Evolutionary conservation across 352 stramenopile species (phyloP).

Genomic region (Globisporangium radiosum): DNA sequence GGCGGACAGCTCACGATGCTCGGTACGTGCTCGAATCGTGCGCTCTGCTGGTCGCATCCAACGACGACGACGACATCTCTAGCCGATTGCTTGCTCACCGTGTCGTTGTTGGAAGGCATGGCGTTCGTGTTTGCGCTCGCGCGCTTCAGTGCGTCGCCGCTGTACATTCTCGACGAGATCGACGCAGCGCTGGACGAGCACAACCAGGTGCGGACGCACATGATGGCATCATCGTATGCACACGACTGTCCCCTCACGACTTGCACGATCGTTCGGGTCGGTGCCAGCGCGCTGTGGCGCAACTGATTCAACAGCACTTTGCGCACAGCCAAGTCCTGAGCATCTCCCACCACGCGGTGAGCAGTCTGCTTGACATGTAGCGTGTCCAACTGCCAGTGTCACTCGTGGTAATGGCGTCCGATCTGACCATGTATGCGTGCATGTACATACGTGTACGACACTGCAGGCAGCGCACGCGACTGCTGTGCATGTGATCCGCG

Average conservation of each 20-base stretch:
- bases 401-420: too few relatives aligned
- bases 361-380: neutral
- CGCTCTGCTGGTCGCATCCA: too few relatives aligned
- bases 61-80: too few relatives aligned
- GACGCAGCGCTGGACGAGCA: constrained; percentile 35
- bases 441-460: neutral
- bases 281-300: constrained; percentile 19
- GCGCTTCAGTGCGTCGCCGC: constrained; percentile 25
- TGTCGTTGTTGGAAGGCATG: constrained; percentile 18
- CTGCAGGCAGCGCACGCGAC: neutral
- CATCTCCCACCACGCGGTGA: constrained; percentile 35
- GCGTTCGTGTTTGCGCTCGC: constrained; percentile 35
- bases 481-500: constrained; percentile 23
- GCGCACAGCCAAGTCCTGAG: constrained; percentile 31
- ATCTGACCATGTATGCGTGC: neutral
- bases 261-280: neutral
- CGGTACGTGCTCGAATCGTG: constrained; percentile 10
- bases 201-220: constrained; percentile 22
- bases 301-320: constrained; percentile 24
- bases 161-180: constrained; percentile 39
- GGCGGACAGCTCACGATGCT: constrained; percentile 37
- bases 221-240: neutral
- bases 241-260: neutral
- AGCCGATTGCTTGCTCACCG: neutral
- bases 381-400: too few relatives aligned